Base-by-base conservation (phyloP, 805 yeast species). In the Saturnispora silvae region DNA sequence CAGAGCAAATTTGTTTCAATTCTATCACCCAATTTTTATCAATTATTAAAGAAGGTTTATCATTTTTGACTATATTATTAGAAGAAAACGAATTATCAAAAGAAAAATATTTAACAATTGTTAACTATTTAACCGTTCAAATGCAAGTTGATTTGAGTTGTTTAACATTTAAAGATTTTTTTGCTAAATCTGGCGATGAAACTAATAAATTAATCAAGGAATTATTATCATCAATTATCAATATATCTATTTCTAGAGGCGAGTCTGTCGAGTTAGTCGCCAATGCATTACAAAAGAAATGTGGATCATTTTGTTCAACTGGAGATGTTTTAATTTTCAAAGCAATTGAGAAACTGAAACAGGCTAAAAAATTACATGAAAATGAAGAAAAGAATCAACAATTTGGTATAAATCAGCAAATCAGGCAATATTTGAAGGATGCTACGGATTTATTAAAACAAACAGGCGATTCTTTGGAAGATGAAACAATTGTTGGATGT, bases 281-380 rank as follows among this genome's bases (percentile, higher is more conserved):
- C 1, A 76, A 78, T 25, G 76, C 87, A 1, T 63, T 92, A 35
- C 95, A 92, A 58, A 94, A 84, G 38, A 77, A 89, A 42, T 92
- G 98, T 64, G 94, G 95, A 1, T 77, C 95, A 0, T 92, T 86
- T 59, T 92, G 97, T 52, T 84, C 96, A 0, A 75, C 94, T 13
- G 84, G 81, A 46, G 98, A 92, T 58, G 96, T 92, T 20, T 69
- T 86, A 42, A 83, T 92, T 11, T 92, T 87, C 66, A 81, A 89
- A 57, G 97, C 96, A 0, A 77, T 86, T 48, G 98, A 92, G 56
- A 86, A 81, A 55, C 65, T 92, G 49, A 81, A 89, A 40, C 77
- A 80, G 49, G 96, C 97, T 1, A 81, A 79, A 50, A 81, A 76
- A 40, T 72, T 76, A 42, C 84, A 83, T 2, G 57, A 65, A 19